phyloP scores from a whole-genome alignment of 257 asterid genomes.

The Solanum virginianum region DNA sequence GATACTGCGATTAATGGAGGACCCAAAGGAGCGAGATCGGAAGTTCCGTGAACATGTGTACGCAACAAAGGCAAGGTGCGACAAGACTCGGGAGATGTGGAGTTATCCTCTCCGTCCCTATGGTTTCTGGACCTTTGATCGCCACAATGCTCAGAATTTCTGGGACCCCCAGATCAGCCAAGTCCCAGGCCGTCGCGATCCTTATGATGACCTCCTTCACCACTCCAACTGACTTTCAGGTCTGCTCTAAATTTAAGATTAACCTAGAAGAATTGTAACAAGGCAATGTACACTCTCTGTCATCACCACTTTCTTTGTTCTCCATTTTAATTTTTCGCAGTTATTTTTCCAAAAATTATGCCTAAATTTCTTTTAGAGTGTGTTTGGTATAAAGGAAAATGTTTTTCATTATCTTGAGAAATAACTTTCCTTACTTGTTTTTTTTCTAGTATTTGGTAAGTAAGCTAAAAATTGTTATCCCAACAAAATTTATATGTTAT shows the following conservation, averaged over 20 bases:
- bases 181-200: slow-evolving; percentile 78
- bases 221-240: not conserved
- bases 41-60: slow-evolving; percentile 54
- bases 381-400: too few relatives aligned
- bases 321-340: not conserved
- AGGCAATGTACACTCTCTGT: not conserved
- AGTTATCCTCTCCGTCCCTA: slow-evolving; percentile 64
- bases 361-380: not conserved
- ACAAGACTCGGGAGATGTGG: slow-evolving; percentile 60
- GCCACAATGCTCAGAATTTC: slow-evolving; percentile 63
- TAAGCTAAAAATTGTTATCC: too few relatives aligned
- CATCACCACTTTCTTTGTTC: not conserved
- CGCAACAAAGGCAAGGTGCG: slow-evolving; percentile 33
- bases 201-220: slow-evolving; percentile 59
- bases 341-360: not conserved
- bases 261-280: too few relatives aligned
- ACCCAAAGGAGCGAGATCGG: slow-evolving; percentile 67
- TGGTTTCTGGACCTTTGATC: slow-evolving; percentile 85
- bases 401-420: too few relatives aligned
- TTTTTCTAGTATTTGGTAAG: too few relatives aligned
- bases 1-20: slow-evolving; percentile 68
- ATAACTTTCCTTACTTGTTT: too few relatives aligned
- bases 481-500: too few relatives aligned
- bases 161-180: slow-evolving; percentile 74
- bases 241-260: not conserved